phyloP scores from a whole-genome alignment of 1,284 basidiomycete species.

The Xerocomus amazonicus region DNA sequence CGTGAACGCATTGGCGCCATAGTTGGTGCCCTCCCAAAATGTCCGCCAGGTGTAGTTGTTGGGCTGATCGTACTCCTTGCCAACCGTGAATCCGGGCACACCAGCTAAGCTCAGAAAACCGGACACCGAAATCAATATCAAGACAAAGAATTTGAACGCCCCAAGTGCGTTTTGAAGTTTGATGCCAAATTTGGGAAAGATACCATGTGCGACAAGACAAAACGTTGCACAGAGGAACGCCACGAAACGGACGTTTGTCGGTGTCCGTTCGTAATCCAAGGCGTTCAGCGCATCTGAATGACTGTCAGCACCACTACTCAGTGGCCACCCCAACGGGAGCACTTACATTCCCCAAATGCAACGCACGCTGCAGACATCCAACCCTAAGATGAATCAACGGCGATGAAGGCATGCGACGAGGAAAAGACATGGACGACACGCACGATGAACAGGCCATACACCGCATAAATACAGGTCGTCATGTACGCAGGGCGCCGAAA shows the following conservation, averaged over 20 bases:
- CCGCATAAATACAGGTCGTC: conserved; percentile 55
- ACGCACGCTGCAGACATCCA: conserved; percentile 53
- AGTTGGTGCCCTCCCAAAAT: conserved; percentile 53
- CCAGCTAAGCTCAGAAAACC: conserved; percentile 57
- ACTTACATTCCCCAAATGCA: conserved; percentile 65
- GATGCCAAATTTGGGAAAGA: conserved; percentile 53
- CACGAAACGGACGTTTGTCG: conserved; percentile 45
- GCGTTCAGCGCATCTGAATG: conserved; percentile 52
- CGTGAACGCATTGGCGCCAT: conserved; percentile 52
- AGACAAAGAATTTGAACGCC: conserved; percentile 58
- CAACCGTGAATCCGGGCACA: conserved; percentile 43
- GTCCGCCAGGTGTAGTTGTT: conserved; percentile 50
- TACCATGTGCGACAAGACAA: conserved; percentile 57
- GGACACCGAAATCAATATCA: conserved; percentile 55
- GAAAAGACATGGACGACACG: conserved; percentile 16
- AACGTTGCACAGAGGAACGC: conserved; percentile 58
- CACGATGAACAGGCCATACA: conserved; percentile 60
- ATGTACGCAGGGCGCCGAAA: conserved; percentile 62
- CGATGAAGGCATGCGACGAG: background rate
- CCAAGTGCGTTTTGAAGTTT: conserved; percentile 65
- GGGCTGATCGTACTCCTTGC: conserved; percentile 43
- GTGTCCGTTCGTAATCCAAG: conserved; percentile 40
- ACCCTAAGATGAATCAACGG: conserved; percentile 33
- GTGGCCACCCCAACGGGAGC: background rate
- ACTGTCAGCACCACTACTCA: background rate